Evolutionary conservation across 2,329 filamentous ascomycete genomes (phyloP), one percentile per base, ranked within the genome.

Genomic region (Trichophyton schoenleinii): DNA sequence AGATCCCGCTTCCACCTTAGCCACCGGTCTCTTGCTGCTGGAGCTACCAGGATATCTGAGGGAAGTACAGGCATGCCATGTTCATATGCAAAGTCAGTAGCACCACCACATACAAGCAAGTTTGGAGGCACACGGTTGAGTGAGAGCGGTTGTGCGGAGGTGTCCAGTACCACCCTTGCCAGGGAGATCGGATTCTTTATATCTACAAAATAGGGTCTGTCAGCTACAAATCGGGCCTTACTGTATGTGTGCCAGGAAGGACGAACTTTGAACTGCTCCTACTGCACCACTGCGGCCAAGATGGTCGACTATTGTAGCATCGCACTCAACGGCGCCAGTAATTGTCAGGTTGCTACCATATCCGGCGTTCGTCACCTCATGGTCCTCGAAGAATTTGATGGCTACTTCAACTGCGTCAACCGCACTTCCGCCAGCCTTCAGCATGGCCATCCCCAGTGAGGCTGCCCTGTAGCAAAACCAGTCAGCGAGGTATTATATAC

Each of bases 321-420:
- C 94, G 67, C 91, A 95, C 73, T 99, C 94, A 11, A 97, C 94
- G 0, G 85, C 83, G 1, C 94, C 94, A 67, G 96, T 87, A 64
- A 95, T 88, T 52, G 89, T 87, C 25, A 99, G 78, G 69, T 99
- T 99, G 75, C 94, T 99, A 55, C 95, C 94, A 71, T 88, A 97
- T 0, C 94, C 94, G 42, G 92, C 89, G 72, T 99, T 99, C 41
- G 95, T 99, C 66, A 99, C 95, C 69, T 96, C 91, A 62, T 88
- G 86, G 71, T 99, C 89, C 75, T 99, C 94, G 18, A 99, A 83
- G 20, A 89, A 80, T 67, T 87, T 89, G 68, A 99, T 85, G 34
- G 94, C 90, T 58, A 88, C 87, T 73, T 96, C 94, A 22, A 96
- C 87, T 15, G 91, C 94, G 70, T 97, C 90, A 3, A 92, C 80